phyloP scores from a whole-genome alignment of 768 basidiomycete genomes.

The Mycena belliarum region DNA sequence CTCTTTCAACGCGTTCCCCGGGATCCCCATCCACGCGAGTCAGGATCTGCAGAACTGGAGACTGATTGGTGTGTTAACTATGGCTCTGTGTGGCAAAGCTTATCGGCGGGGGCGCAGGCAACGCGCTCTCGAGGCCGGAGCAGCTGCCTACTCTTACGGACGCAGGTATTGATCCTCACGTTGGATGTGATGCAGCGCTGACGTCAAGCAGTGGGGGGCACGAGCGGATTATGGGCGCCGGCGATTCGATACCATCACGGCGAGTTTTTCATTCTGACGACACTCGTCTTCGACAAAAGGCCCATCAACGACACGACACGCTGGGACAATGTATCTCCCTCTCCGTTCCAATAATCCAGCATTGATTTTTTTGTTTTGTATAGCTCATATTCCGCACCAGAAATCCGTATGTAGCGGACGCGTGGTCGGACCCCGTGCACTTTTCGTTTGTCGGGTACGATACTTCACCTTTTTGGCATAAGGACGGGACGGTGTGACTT shows the following conservation, averaged over 20 bases:
- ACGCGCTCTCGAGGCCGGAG: conserved; percentile 17
- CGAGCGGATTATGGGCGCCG: conserved; percentile 30
- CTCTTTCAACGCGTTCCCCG: conserved; percentile 37
- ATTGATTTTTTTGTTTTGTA: background rate
- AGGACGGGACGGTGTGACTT: conserved; percentile 31
- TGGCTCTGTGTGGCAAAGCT: background rate
- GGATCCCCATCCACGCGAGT: conserved; percentile 33
- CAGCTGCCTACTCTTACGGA: conserved; percentile 17
- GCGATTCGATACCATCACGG: conserved; percentile 26
- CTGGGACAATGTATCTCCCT: conserved; percentile 25
- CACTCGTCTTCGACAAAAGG: conserved; percentile 27
- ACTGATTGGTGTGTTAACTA: conserved; percentile 27
- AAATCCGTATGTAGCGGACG: conserved; percentile 22
- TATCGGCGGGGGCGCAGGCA: conserved; percentile 2
- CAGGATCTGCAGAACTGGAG: conserved; percentile 33
- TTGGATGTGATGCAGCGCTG: background rate
- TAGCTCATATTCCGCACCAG: conserved; percentile 25
- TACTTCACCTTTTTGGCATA: conserved; percentile 34
- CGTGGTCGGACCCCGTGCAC: conserved; percentile 34
- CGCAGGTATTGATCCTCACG: background rate
- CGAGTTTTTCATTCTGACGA: conserved; percentile 28
- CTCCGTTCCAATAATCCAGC: too few species aligned
- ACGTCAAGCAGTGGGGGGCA: conserved; percentile 8
- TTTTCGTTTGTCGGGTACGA: conserved; percentile 37
- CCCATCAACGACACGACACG: conserved; percentile 22